Conservation (phyloP, 208 protist species). For the Acanthamoeba royreba region DNA sequence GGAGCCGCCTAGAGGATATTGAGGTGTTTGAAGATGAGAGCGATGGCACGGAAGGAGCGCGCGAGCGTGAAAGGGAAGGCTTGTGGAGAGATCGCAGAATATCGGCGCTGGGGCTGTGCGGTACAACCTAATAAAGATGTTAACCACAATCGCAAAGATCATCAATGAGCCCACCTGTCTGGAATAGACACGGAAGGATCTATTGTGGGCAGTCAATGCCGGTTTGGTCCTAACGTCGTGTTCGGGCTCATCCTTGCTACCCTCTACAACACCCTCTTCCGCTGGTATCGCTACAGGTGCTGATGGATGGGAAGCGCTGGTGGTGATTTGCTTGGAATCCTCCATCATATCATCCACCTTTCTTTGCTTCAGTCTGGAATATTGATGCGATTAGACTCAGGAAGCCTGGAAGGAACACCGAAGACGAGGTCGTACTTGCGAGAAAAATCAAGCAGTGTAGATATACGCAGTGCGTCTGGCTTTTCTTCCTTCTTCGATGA, state of each 20-base stretch:
- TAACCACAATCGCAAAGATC: background rate
- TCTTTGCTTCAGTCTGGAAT: background rate
- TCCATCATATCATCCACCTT: background rate
- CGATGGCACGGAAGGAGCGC: background rate
- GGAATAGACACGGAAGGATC: background rate
- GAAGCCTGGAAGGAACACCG: too few species aligned
- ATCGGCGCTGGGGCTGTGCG: background rate
- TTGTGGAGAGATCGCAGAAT: background rate
- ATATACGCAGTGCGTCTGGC: too few species aligned
- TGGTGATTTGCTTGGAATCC: background rate
- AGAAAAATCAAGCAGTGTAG: too few species aligned
- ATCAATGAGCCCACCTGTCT: background rate
- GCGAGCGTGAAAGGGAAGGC: background rate
- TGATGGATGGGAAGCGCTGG: background rate
- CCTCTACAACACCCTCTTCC: background rate
- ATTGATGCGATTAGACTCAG: too few species aligned
- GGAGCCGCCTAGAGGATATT: background rate
- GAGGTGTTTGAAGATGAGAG: too few species aligned
- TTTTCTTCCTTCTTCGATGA: background rate
- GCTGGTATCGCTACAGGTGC: background rate
- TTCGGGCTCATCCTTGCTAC: background rate
- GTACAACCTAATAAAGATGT: background rate
- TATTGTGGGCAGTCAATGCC: background rate
- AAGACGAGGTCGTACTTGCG: too few species aligned
- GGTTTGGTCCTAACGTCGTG: background rate